Evolutionary conservation across 2,329 filamentous ascomycete species (phyloP).

Genomic region (Aspergillus fumigatus): DNA sequence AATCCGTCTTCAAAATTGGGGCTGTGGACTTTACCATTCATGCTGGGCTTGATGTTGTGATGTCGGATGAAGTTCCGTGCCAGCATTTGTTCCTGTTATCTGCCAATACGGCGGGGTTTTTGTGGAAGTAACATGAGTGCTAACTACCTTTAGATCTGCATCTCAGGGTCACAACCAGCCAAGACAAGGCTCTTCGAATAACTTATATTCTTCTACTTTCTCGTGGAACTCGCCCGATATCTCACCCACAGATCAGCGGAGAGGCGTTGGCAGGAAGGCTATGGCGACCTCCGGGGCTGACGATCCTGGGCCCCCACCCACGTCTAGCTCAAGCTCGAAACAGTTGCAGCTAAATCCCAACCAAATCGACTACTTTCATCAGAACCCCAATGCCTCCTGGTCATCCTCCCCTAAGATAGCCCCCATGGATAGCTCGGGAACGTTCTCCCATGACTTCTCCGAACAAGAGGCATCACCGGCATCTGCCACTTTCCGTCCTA

Average conservation of each 20-base stretch:
- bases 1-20: background rate
- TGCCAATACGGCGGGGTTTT: background rate
- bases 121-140: background rate
- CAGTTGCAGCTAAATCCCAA: conserved; percentile 19
- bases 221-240: conserved; percentile 33
- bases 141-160: conserved; percentile 20
- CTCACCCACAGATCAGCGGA: conserved; percentile 36
- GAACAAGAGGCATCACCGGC: conserved; percentile 52
- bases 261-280: conserved; percentile 30
- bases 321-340: conserved; percentile 18
- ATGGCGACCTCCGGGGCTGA: conserved; percentile 27
- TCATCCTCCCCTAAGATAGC: conserved; percentile 23
- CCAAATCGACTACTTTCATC: conserved; percentile 15
- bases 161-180: conserved; percentile 16
- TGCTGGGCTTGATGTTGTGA: background rate
- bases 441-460: conserved; percentile 36
- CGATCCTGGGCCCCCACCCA: conserved; percentile 21
- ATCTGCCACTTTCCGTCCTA: conserved; percentile 64
- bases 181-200: conserved; percentile 16
- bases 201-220: conserved; percentile 30
- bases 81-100: background rate
- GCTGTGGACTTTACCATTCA: background rate
- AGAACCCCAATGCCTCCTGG: conserved; percentile 29
- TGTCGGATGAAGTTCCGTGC: background rate
- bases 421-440: conserved; percentile 27